Evolutionary conservation across 208 protist genomes (phyloP).

Genomic region (Acanthamoeba castellanii): DNA sequence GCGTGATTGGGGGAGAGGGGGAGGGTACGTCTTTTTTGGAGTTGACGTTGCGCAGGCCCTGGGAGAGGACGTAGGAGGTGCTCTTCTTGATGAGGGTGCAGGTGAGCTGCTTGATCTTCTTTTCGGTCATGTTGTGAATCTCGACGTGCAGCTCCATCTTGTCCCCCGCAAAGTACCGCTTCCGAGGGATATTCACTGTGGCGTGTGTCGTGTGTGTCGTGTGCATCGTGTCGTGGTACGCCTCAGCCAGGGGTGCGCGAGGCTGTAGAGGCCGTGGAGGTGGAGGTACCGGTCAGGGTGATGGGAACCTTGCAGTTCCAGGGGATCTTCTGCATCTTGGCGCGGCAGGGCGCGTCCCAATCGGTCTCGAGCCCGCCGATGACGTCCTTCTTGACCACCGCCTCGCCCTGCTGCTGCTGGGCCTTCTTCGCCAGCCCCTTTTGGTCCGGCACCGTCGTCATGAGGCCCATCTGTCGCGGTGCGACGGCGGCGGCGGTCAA

Average conservation of each 20-base stretch:
- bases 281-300: neutral
- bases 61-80: neutral
- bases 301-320: neutral
- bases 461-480: neutral
- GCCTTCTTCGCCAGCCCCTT: no score
- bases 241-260: no score
- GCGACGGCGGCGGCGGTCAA: neutral
- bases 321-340: slow-evolving; percentile 4
- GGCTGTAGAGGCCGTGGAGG: no score
- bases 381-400: neutral
- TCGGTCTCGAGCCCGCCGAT: neutral
- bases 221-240: neutral
- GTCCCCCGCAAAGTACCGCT: neutral
- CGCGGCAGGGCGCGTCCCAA: slow-evolving; percentile 1
- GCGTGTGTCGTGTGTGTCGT: no score
- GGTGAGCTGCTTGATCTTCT: neutral
- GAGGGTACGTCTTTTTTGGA: neutral
- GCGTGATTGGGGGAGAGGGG: neutral
- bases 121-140: neutral
- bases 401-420: neutral
- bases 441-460: neutral
- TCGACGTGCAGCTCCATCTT: slow-evolving; percentile 8
- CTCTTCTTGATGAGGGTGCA: slow-evolving; percentile 24
- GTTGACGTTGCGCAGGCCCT: slow-evolving; percentile 19
- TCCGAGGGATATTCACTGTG: neutral